Percentiles rank a stretch among this genome's conserved stretches.
These are phyloP conservation scores for Vinca major DNA, from an alignment of 305 asterid genomes.

Conservation along the genomic window DNA sequence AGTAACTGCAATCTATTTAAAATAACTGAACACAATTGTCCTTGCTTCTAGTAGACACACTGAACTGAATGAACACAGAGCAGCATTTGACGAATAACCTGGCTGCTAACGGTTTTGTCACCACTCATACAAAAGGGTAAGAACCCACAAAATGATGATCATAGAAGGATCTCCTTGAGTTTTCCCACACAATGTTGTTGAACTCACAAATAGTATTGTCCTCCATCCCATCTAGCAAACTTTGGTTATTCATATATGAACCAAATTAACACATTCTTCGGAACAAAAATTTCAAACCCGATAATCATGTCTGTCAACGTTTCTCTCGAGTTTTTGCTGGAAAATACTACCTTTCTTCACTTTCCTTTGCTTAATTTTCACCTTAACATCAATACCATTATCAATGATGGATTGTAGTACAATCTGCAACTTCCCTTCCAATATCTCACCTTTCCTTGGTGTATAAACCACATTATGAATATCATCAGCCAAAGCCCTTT, in stretches of 20 bases:
- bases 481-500: constrained; percentile 75
- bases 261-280: not conserved
- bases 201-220: not conserved
- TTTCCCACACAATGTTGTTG: not conserved
- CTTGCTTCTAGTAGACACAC: not conserved
- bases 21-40: not conserved
- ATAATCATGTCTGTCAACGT: not conserved
- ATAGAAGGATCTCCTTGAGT: too few species aligned
- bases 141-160: not conserved
- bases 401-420: constrained; percentile 50
- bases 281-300: not conserved
- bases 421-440: constrained; percentile 65
- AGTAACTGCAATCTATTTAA: not conserved
- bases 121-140: not conserved
- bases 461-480: constrained; percentile 66
- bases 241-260: not conserved
- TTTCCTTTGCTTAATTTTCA: constrained; percentile 64
- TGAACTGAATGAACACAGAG: not conserved
- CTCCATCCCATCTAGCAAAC: not conserved
- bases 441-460: constrained; percentile 59
- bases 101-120: not conserved
- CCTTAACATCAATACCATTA: constrained; percentile 64
- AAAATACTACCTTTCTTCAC: constrained; percentile 24
- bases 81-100: not conserved
- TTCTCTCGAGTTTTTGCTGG: constrained; percentile 18